Evolutionary conservation across 768 basidiomycete species (phyloP).

Genomic region (Russula earlei): DNA sequence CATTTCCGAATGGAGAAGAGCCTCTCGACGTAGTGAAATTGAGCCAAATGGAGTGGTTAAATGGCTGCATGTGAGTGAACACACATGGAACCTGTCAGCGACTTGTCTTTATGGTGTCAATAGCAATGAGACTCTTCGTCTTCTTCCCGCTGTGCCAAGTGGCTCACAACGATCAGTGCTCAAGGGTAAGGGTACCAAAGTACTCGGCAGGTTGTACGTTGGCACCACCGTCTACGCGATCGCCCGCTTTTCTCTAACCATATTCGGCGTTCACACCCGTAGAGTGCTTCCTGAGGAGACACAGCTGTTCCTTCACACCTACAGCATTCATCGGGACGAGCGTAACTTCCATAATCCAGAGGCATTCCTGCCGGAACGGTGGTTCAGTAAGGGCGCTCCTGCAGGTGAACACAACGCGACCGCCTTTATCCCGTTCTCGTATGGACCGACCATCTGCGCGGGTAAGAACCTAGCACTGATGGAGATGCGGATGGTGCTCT

Average conservation of each 20-base stretch:
- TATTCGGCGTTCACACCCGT: not conserved
- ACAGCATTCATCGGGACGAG: conserved; percentile 16
- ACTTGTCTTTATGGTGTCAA: not conserved
- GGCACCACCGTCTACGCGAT: not conserved
- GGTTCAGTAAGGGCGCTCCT: not conserved
- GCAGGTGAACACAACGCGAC: conserved; percentile 23
- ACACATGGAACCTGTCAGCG: not conserved
- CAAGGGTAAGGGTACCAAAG: conserved; percentile 27
- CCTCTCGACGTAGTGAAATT: conserved; percentile 11
- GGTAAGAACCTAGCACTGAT: conserved; percentile 35
- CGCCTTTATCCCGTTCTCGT: conserved; percentile 37
- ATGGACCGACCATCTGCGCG: conserved; percentile 34
- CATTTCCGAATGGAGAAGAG: conserved; percentile 11
- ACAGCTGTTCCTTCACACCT: conserved; percentile 16
- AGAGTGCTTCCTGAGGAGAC: conserved; percentile 14
- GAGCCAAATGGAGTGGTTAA: conserved; percentile 13
- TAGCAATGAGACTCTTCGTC: conserved; percentile 43
- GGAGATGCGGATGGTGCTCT: conserved; percentile 34
- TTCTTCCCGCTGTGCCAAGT: conserved; percentile 41
- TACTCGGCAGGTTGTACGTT: conserved; percentile 3
- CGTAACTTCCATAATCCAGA: conserved; percentile 13
- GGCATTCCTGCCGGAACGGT: conserved; percentile 14
- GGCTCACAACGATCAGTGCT: conserved; percentile 36
- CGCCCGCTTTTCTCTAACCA: not conserved
- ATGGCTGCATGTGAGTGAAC: conserved; percentile 15